Percentiles rank a stretch among this genome's conserved stretches.
Conservation (phyloP, 257 asterid species). For the Perilla frutescens region DNA sequence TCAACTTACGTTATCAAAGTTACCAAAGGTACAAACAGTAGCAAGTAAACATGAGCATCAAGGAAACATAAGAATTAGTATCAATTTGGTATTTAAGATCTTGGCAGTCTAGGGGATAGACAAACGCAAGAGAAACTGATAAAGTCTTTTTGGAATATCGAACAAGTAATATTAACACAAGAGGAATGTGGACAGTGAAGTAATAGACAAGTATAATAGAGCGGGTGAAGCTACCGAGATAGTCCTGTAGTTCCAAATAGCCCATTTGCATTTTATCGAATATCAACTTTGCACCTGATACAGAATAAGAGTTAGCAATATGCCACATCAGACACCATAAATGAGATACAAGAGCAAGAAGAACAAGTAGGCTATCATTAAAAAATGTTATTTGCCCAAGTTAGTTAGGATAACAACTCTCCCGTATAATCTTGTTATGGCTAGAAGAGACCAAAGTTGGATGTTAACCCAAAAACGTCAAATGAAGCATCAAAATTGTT, state of each 20-base stretch:
- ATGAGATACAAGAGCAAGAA: background rate
- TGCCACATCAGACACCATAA: background rate
- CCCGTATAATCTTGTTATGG: background rate
- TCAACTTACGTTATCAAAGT: background rate
- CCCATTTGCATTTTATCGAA: conserved; percentile 55
- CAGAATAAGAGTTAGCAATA: conserved; percentile 31
- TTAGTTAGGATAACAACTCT: too few species aligned
- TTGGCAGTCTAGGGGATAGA: background rate
- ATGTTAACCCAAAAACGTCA: background rate
- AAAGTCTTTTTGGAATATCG: background rate
- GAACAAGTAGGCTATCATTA: background rate
- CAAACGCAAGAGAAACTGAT: background rate
- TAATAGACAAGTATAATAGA: background rate
- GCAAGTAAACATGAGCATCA: background rate
- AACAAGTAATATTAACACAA: background rate
- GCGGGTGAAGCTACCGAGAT: conserved; percentile 64
- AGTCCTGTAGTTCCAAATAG: conserved; percentile 62
- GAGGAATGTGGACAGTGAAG: conserved; percentile 14
- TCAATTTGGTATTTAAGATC: background rate
- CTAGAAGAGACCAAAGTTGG: background rate
- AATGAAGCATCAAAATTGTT: background rate
- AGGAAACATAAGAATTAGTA: conserved; percentile 3
- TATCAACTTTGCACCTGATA: conserved; percentile 64
- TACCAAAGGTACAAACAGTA: background rate
- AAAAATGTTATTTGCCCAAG: background rate